These are phyloP conservation scores for Phytophthora uliginosa DNA, from an alignment of 352 stramenopile species.

Conservation along the genomic window DNA sequence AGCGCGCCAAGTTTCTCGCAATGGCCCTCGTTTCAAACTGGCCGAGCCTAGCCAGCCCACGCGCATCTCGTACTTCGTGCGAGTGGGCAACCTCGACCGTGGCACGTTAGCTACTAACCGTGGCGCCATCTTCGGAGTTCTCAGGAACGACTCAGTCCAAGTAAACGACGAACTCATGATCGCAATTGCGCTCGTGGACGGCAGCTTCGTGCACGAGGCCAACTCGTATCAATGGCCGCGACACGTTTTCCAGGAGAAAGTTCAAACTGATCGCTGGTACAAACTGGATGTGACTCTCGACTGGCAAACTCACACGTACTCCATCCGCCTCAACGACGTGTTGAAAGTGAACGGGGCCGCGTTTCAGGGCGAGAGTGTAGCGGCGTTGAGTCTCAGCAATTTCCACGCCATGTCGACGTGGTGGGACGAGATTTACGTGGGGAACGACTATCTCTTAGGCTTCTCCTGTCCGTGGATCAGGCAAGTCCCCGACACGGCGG, in stretches of 20 bases:
- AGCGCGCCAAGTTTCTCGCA: conserved; percentile 41
- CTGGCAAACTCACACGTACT: conserved; percentile 86
- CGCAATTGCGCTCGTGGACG: conserved; percentile 70
- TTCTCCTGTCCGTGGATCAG: conserved; percentile 88
- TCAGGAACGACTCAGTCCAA: conserved; percentile 21
- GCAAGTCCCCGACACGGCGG: conserved; percentile 6
- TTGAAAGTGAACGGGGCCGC: conserved; percentile 62
- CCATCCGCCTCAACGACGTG: conserved; percentile 94
- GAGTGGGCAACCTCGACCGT: conserved; percentile 55
- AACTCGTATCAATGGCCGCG: conserved; percentile 77
- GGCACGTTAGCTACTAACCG: conserved; percentile 59
- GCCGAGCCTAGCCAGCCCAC: conserved; percentile 37
- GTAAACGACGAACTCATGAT: conserved; percentile 72
- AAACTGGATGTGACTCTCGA: conserved; percentile 96
- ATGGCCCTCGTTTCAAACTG: conserved; percentile 60
- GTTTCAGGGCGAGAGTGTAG: conserved; percentile 67
- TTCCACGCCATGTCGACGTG: conserved; percentile 86
- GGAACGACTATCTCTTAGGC: conserved; percentile 90
- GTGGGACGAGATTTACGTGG: conserved; percentile 98
- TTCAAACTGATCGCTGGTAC: conserved; percentile 91
- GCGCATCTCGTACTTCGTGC: conserved; percentile 86
- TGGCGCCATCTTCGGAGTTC: conserved; percentile 74
- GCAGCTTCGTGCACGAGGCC: conserved; percentile 73
- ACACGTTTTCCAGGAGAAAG: conserved; percentile 55
- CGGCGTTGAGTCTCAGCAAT: conserved; percentile 84